Conservation (phyloP, 2,329 filamentous ascomycete species). For the Diaporthe capsici region DNA sequence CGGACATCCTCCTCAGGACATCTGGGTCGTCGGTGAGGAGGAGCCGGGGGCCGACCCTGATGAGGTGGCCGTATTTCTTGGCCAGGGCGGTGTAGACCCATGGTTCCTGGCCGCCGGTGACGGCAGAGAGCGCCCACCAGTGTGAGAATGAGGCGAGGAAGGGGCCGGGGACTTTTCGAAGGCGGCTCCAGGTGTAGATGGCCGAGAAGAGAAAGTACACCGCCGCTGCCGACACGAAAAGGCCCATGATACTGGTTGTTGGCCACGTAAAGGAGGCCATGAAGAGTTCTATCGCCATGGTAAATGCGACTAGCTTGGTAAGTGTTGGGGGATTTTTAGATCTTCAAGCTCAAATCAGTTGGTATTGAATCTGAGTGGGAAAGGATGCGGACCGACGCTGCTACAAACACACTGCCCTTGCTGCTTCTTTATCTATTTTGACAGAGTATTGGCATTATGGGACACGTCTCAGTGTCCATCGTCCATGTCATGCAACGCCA, state of each 20-base stretch:
- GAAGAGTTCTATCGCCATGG: conserved; percentile 1
- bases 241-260: neutral
- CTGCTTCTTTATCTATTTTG: neutral
- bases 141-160: conserved; percentile 50
- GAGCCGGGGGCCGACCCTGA: conserved; percentile 55
- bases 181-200: conserved; percentile 39
- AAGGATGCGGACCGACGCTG: neutral
- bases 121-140: conserved; percentile 48
- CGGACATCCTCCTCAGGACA: conserved; percentile 49
- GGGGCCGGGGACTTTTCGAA: conserved; percentile 48
- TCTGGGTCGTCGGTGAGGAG: conserved; percentile 53
- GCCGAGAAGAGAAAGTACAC: conserved; percentile 15
- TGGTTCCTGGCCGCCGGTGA: conserved; percentile 45
- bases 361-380: neutral
- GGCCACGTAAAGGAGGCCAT: neutral
- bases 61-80: conserved; percentile 47
- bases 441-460: neutral
- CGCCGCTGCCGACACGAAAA: neutral
- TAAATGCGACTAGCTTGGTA: neutral
- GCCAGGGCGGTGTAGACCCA: conserved; percentile 44
- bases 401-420: neutral
- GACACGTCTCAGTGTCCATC: neutral
- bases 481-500: neutral
- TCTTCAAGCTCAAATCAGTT: neutral
- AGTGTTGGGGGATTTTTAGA: neutral